Evolutionary conservation across 305 asterid genomes (phyloP), one percentile per base, ranked within the genome.

Genomic region (Petunia hybrid): DNA sequence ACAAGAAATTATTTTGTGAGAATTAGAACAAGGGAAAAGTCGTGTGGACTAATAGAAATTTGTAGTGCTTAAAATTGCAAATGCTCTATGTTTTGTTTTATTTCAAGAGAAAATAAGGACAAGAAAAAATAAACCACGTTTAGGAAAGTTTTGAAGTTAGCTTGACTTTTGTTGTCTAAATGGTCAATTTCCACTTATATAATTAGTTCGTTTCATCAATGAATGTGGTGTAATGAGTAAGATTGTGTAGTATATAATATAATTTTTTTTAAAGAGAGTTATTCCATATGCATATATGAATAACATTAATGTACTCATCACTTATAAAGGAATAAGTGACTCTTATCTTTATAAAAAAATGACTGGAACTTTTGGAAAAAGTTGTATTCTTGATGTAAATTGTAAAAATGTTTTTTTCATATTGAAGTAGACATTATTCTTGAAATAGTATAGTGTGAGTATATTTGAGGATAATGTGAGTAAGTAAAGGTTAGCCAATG

Each of bases 381-480:
- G 7, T 2, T 56, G 1, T 56, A 56, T 56, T 56, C 31, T 14
- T 2, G 0, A 14, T 14, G 8, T 14, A 56, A 56, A 56, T 56
- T 56, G 2, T 4, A 56, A 56, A 14, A 56, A 0, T 14, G n/a
- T n/a, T 56, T 56, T 1, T 56, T 3, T 0, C 64, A 5, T 4
- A 56, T 1, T 56, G 61, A 56, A 56, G 31, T 22, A 22, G 31
- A 22, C 31, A 55, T 10, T 55, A 55, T 55, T 55, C 16, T 12
- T 12, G 60, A 55, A 55, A 55, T 55, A 55, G 57, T 9, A 55
- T 55, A 8, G 56, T 1, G 0, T 10, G 12, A 40, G 51, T 66
- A 40, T 66, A 66, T 40, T 13, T 40, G 56, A n/a, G 78, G 78
- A 73, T 73, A 73, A 48, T 51, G 63, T 73, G 13, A 73, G 1